Percentiles rank a stretch among this genome's conserved stretches.
Evolutionary conservation across 192 early-diverging fungal genomes (phyloP).

Genomic region (Coemansia reversa): DNA sequence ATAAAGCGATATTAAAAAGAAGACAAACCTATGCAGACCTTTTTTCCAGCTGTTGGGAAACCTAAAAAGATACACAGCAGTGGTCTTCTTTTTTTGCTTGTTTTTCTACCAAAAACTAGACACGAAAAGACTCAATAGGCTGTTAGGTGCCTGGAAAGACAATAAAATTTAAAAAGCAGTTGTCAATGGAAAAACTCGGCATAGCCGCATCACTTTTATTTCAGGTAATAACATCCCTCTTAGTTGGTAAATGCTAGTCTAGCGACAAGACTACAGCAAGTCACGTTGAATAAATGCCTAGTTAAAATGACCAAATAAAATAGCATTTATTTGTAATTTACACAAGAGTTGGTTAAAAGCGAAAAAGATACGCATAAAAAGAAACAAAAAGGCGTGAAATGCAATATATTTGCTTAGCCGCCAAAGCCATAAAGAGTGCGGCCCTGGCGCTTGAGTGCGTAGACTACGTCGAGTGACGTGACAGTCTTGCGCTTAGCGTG

Average conservation of each 20-base stretch:
- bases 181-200: too few species aligned
- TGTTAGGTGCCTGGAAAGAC: too few species aligned
- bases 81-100: too few species aligned
- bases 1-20: not conserved
- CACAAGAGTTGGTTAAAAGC: not conserved
- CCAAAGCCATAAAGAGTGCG: constrained; percentile 90
- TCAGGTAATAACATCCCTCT: too few species aligned
- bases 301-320: constrained; percentile 5
- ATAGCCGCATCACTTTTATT: too few species aligned
- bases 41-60: too few species aligned
- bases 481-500: constrained; percentile 99
- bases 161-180: too few species aligned
- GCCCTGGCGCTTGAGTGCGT: constrained; percentile 96
- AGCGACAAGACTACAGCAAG: not conserved
- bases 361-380: not conserved
- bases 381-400: constrained; percentile 11
- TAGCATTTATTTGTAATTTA: constrained; percentile 19
- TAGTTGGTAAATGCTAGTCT: too few species aligned
- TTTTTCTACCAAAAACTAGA: too few species aligned
- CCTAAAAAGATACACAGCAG: too few species aligned
- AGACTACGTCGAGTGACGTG: constrained; percentile 99
- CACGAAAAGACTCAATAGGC: too few species aligned
- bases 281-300: not conserved
- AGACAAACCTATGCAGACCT: too few species aligned
- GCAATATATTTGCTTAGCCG: constrained; percentile 56